Percentiles rank a stretch among this genome's conserved stretches.
Conservation (phyloP, 2,329 filamentous ascomycete species). For the Hypoxylon sp. region DNA sequence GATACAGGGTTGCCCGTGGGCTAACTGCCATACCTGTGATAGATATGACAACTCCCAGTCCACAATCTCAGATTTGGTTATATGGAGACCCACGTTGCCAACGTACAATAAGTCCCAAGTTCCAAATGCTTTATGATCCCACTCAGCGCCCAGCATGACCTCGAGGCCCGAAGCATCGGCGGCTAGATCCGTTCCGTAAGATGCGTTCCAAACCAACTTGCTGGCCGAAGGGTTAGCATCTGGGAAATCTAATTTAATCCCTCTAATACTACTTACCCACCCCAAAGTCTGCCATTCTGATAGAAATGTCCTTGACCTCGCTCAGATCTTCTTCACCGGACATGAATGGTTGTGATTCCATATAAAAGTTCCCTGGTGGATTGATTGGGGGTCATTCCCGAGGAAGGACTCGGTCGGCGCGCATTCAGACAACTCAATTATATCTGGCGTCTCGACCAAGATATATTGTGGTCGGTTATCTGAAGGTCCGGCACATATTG, state of each 20-base stretch:
- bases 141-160: neutral
- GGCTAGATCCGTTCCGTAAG: constrained; percentile 3
- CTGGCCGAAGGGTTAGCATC: neutral
- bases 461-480: neutral
- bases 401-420: neutral
- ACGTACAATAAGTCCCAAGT: constrained; percentile 6
- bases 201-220: neutral
- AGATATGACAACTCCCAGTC: neutral
- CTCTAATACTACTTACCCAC: neutral
- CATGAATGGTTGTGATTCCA: neutral
- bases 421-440: neutral
- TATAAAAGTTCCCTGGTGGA: constrained; percentile 1
- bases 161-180: neutral
- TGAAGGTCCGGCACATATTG: neutral
- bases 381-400: neutral
- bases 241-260: neutral
- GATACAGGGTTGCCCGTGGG: neutral
- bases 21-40: neutral
- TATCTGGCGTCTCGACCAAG: neutral
- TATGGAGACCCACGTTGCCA: neutral
- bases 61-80: neutral
- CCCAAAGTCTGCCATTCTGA: neutral
- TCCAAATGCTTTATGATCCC: constrained; percentile 4
- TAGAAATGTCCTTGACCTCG: neutral
- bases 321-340: neutral